Evolutionary conservation across 768 basidiomycete genomes (phyloP).

Genomic region (Plicaturopsis crispa): DNA sequence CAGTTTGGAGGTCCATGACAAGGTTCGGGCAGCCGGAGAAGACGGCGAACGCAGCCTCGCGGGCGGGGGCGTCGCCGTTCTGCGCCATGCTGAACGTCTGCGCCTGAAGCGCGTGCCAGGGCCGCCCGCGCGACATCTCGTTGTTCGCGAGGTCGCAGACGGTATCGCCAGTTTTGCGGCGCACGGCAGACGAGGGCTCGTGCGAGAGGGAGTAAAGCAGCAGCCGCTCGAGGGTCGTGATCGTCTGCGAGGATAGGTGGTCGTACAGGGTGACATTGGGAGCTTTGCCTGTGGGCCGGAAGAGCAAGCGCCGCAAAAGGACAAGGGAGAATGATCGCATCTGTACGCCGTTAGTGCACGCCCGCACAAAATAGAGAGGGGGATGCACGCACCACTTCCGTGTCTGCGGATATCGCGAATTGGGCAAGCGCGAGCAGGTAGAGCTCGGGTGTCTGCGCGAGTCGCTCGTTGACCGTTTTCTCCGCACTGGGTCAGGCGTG

Average conservation of each 20-base stretch:
- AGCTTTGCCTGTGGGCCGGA: conserved; percentile 41
- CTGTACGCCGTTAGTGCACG: conserved; percentile 24
- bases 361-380: background rate
- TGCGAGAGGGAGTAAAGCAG: conserved; percentile 63
- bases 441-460: conserved; percentile 70
- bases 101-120: conserved; percentile 76
- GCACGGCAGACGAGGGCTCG: conserved; percentile 50
- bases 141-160: conserved; percentile 71
- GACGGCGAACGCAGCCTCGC: conserved; percentile 62
- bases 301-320: conserved; percentile 70
- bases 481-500: conserved; percentile 46
- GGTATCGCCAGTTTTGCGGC: conserved; percentile 68
- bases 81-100: conserved; percentile 61
- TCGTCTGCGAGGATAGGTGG: conserved; percentile 58
- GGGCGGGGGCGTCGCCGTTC: conserved; percentile 22
- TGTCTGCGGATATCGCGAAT: conserved; percentile 70
- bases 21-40: conserved; percentile 72
- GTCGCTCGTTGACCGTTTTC: conserved; percentile 72
- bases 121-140: conserved; percentile 65
- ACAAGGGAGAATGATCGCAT: conserved; percentile 86
- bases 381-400: conserved; percentile 58
- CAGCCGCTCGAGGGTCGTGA: conserved; percentile 63
- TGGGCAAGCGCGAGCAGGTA: conserved; percentile 75
- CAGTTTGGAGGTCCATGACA: conserved; percentile 68
- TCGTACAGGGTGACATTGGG: conserved; percentile 66